Conservation (phyloP, 179 eudicot species). For the Amaranthus tricolor region DNA sequence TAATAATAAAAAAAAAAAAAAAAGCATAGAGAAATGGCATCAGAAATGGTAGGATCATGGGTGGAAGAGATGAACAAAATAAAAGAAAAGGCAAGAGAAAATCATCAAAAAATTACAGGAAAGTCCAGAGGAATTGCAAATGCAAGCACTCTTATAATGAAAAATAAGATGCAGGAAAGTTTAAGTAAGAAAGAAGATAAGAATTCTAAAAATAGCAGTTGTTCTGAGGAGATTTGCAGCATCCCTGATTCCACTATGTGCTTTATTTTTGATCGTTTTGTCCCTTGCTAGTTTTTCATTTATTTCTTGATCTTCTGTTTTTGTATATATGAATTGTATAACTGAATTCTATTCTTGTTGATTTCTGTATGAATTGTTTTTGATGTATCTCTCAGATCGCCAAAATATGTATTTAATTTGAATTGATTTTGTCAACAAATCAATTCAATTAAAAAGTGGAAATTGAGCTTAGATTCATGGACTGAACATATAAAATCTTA, state of each 20-base stretch:
- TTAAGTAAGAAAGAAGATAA: conserved; percentile 14
- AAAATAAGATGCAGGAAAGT: conserved; percentile 7
- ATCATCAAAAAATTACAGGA: conserved; percentile 9
- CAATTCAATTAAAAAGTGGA: too few species aligned
- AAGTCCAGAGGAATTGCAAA: conserved; percentile 13
- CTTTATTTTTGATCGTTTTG: conserved; percentile 57
- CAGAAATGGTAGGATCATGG: conserved; percentile 31
- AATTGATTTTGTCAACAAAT: too few species aligned
- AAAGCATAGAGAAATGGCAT: conserved; percentile 18
- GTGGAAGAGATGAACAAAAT: conserved; percentile 40
- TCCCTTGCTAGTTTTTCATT: conserved; percentile 29
- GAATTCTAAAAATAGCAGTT: not conserved
- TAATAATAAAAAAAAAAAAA: too few species aligned
- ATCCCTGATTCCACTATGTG: conserved; percentile 48
- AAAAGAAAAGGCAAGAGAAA: conserved; percentile 24
- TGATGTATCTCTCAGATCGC: not conserved
- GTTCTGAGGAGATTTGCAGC: not conserved
- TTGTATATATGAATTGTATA: conserved; percentile 5
- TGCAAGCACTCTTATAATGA: conserved; percentile 4
- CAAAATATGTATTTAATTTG: too few species aligned
- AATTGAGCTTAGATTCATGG: too few species aligned
- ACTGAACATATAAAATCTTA: too few species aligned
- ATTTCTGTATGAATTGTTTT: not conserved
- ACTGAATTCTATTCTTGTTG: not conserved
- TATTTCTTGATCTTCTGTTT: not conserved